Evolutionary conservation across 352 stramenopile genomes (phyloP), one percentile per base, ranked within the genome.

Genomic region (Pythium sp.): DNA sequence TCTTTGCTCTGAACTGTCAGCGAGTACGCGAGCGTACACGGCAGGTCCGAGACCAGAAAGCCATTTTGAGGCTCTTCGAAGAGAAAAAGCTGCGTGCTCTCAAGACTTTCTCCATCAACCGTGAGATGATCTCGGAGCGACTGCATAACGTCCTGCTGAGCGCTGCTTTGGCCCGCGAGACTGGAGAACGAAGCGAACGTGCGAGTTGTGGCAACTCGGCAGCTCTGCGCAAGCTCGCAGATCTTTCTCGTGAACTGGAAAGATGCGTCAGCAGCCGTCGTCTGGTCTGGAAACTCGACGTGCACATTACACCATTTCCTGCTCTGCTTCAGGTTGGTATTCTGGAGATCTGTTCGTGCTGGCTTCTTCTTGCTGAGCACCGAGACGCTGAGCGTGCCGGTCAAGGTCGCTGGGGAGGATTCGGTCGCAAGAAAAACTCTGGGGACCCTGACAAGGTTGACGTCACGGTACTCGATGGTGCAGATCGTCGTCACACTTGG

Each of bases 31-130:
- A 64, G 46, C 20, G 66, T 51, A 28, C 66, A 71, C 28, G 66
- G 53, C 11, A 71, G n/a, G 20, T 67, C 55, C 7, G 55, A 49
- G 41, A 71, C 7, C 9, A 71, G 12, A 11, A 67, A 32, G 5
- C 51, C 43, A 51, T 11, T 34, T 28, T 24, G 15, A 36, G 15
- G 34, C 12, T 38, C 41, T 28, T 38, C 41, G 66, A 54, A 46
- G 58, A 56, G 46, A 12, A 72, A 64, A 26, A 73, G 34, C 28
- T 69, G 65, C 20, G 66, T 20, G 20, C 61, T 57, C 54, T 59
- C 18, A 0, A 70, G 24, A 2, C 41, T 55, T 58, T 80, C 74
- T 22, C 36, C 63, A 2, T 67, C 5, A 9, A 68, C 1, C 14
- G 69, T 22, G 32, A 80, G 49, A 0, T 51, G 43, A 15, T 30